Evolutionary conservation across 2,329 filamentous ascomycete species (phyloP).

Genomic region (Cladophialophora exuberans): DNA sequence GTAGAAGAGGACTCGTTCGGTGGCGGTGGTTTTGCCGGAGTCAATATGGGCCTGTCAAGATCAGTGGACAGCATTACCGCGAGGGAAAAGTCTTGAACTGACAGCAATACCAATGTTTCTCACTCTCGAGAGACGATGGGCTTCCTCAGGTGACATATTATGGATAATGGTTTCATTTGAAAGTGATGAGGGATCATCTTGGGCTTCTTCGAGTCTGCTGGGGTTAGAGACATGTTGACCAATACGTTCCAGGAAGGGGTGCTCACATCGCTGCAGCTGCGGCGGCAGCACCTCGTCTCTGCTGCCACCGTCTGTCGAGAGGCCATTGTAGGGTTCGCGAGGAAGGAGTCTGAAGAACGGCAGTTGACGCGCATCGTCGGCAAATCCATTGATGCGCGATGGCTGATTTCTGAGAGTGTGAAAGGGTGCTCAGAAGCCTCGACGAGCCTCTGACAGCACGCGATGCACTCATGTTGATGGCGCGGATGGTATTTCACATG

Average conservation of each 20-base stretch:
- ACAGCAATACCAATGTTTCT: slow-evolving; percentile 98
- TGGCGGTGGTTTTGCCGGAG: slow-evolving; percentile 95
- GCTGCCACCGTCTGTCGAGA: slow-evolving; percentile 46
- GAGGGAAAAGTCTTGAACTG: slow-evolving; percentile 35
- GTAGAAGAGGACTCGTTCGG: slow-evolving; percentile 96
- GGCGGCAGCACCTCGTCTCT: slow-evolving; percentile 47
- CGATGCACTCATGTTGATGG: slow-evolving; percentile 32
- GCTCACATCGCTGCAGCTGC: slow-evolving; percentile 50
- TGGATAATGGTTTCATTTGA: slow-evolving; percentile 71
- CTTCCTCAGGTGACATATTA: slow-evolving; percentile 80
- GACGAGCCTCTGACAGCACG: slow-evolving; percentile 29
- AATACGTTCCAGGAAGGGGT: slow-evolving; percentile 2
- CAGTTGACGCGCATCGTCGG: slow-evolving; percentile 41
- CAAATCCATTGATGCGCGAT: slow-evolving; percentile 42
- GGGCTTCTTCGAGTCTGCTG: slow-evolving; percentile 59
- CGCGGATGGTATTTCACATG: no score
- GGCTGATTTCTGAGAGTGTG: slow-evolving; percentile 41
- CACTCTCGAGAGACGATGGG: slow-evolving; percentile 74
- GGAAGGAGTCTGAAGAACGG: slow-evolving; percentile 13
- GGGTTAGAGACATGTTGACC: not conserved
- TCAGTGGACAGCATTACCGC: slow-evolving; percentile 2
- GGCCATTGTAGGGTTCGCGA: slow-evolving; percentile 33
- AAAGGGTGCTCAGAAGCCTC: slow-evolving; percentile 36
- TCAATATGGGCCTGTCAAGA: slow-evolving; percentile 83
- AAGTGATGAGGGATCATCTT: slow-evolving; percentile 57